Evolutionary conservation across 2,329 filamentous ascomycete species (phyloP), one percentile per base, ranked within the genome.

Genomic region (Domatiomyces globalis): DNA sequence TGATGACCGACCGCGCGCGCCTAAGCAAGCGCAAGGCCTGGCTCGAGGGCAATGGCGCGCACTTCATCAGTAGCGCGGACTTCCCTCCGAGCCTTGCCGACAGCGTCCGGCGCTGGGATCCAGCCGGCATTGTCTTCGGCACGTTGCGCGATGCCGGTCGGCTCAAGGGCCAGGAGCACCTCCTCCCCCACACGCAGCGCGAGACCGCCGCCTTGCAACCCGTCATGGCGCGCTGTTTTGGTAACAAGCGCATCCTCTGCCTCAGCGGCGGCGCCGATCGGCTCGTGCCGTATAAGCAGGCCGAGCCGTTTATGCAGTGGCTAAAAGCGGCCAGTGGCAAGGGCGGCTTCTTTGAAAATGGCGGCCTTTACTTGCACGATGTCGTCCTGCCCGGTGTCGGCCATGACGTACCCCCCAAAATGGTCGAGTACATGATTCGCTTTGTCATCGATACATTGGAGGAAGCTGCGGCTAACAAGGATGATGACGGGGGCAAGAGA

Each of bases 1-100:
- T 96, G 15, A 84, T 96, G 80, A 74, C 73, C 7, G 82, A 90
- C 60, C 85, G 92, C 9, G 90, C 90, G 0, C 73, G 78, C 4
- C 72, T 82, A 39, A 84, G 83, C 0, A 86, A 83, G 61, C 71
- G 84, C 9, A 87, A 77, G 67, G 77, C 75, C 0, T 65, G 71
- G 1, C 73, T 74, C 10, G 70, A 77, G 15, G 72, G 75, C 0
- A 72, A 74, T 0, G 82, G 81, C 0, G 66, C 71, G 0, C 68
- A 74, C 0, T 94, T 96, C 62, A 63, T 94, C 0, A 87, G 87
- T 2, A 88, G 84, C 52, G 70, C 69, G 42, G 84, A 89, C 62
- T 95, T 95, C 60, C 89, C 90, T 0, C 65, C 68, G 0, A 74
- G 79, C 0, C 75, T 95, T 5, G 68, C 89, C 1, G 68, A 75